Conservation (phyloP, 108 stramenopile genomes). For the Parmales sp. region DNA sequence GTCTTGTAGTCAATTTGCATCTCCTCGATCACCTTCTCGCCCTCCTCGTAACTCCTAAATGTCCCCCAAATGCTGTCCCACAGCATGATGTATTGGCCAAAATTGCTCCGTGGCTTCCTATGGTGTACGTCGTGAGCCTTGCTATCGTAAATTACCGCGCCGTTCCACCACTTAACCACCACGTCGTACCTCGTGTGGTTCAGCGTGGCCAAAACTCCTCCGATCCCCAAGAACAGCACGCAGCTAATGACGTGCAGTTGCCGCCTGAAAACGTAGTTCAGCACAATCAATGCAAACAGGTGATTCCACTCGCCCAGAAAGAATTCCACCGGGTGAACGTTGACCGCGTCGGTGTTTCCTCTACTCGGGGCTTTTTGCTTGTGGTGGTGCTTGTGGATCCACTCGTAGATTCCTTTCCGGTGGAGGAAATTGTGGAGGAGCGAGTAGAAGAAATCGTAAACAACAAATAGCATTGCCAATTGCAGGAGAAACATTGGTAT, state of each 20-base stretch:
- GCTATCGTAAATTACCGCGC: slow-evolving; percentile 64
- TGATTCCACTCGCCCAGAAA: slow-evolving; percentile 94
- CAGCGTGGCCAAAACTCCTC: slow-evolving; percentile 80
- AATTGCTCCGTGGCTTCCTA: slow-evolving; percentile 88
- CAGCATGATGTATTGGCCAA: slow-evolving; percentile 92
- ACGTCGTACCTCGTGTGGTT: slow-evolving; percentile 91
- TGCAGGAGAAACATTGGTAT: slow-evolving; percentile 33
- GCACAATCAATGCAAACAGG: slow-evolving; percentile 58
- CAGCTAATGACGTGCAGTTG: slow-evolving; percentile 47
- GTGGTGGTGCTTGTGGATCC: slow-evolving; percentile 96
- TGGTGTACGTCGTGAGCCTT: slow-evolving; percentile 94
- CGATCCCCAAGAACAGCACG: slow-evolving; percentile 57
- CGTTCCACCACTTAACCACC: slow-evolving; percentile 31
- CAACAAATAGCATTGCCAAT: slow-evolving; percentile 63
- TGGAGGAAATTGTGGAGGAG: slow-evolving; percentile 83
- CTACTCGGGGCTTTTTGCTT: slow-evolving; percentile 86
- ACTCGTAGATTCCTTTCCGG: slow-evolving; percentile 67
- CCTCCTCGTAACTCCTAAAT: slow-evolving; percentile 57
- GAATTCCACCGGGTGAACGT: slow-evolving; percentile 97
- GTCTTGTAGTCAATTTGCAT: slow-evolving; percentile 57
- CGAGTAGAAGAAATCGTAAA: slow-evolving; percentile 92
- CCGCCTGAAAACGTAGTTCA: slow-evolving; percentile 35
- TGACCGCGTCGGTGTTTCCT: slow-evolving; percentile 90
- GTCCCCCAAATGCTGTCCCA: slow-evolving; percentile 86
- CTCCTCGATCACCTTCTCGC: slow-evolving; percentile 63